Evolutionary conservation across 345 rosid genomes (phyloP).

Genomic region (Chamaenerion angustifolium): DNA sequence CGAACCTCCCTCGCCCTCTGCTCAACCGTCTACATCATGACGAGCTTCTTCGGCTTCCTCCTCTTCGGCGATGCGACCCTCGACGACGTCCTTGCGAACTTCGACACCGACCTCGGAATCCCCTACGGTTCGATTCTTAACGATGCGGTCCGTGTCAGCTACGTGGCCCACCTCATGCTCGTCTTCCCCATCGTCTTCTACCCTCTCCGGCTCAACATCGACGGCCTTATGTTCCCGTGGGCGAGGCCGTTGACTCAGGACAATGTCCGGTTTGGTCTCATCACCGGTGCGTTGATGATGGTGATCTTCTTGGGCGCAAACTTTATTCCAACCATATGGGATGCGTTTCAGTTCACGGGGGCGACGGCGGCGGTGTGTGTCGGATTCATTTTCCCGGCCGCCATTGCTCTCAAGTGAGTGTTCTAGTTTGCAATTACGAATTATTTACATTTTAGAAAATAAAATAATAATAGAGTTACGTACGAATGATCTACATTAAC

Average conservation of each 20-base stretch:
- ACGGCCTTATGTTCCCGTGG: conserved; percentile 70
- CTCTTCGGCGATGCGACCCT: conserved; percentile 69
- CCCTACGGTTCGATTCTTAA: conserved; percentile 59
- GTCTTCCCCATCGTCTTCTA: conserved; percentile 83
- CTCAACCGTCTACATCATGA: conserved; percentile 59
- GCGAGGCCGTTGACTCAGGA: conserved; percentile 41
- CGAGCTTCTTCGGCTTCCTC: conserved; percentile 79
- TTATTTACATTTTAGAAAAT: no score
- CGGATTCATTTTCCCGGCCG: conserved; percentile 89
- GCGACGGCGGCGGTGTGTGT: conserved; percentile 88
- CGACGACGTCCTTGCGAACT: conserved; percentile 89
- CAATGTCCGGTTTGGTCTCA: conserved; percentile 47
- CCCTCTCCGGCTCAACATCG: conserved; percentile 69
- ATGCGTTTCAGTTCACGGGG: conserved; percentile 91
- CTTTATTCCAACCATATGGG: conserved; percentile 95
- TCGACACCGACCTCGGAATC: conserved; percentile 62
- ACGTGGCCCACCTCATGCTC: conserved; percentile 79
- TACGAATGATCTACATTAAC: no score
- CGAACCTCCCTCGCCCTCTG: conserved; percentile 58
- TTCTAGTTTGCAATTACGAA: no score
- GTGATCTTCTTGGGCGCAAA: conserved; percentile 68
- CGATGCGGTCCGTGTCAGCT: conserved; percentile 80
- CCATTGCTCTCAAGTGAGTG: conserved; percentile 64
- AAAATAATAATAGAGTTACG: no score
- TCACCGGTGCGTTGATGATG: conserved; percentile 44